Percentiles rank a stretch among this genome's conserved stretches.
These are phyloP conservation scores for Eutypa lata DNA, from an alignment of 2,329 filamentous ascomycete species.

Conservation along the genomic window DNA sequence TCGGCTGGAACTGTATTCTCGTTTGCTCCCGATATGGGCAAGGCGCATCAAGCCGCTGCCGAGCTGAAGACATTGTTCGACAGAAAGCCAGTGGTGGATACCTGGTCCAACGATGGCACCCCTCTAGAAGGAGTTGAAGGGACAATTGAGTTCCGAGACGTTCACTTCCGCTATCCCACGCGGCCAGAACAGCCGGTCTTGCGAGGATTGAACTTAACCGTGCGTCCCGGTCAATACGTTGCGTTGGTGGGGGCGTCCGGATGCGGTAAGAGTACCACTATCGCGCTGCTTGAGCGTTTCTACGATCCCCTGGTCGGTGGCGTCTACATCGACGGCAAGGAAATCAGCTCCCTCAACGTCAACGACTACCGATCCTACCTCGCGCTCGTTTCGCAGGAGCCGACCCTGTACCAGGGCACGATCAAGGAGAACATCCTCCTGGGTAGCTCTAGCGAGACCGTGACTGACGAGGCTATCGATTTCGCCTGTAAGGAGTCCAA, in stretches of 20 bases:
- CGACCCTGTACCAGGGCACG: constrained; percentile 89
- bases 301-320: constrained; percentile 83
- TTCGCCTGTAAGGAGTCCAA: constrained; percentile 86
- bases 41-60: constrained; percentile 79
- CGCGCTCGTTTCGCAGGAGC: constrained; percentile 89
- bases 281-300: constrained; percentile 88
- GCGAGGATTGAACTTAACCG: constrained; percentile 71
- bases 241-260: constrained; percentile 92
- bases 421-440: constrained; percentile 89
- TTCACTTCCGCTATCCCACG: constrained; percentile 93
- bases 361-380: constrained; percentile 82
- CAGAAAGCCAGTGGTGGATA: constrained; percentile 75
- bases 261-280: constrained; percentile 92
- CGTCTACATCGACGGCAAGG: constrained; percentile 77
- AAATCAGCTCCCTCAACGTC: constrained; percentile 77
- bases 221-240: constrained; percentile 77
- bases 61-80: constrained; percentile 84
- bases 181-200: constrained; percentile 90
- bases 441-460: constrained; percentile 63
- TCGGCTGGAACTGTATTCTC: constrained; percentile 87
- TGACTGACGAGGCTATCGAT: constrained; percentile 69
- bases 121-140: constrained; percentile 65
- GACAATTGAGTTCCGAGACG: constrained; percentile 81
- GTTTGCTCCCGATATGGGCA: constrained; percentile 89
- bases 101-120: constrained; percentile 70